These are phyloP conservation scores for Sophora flavescens DNA, from an alignment of 306 rosid genomes.

Conservation along the genomic window DNA sequence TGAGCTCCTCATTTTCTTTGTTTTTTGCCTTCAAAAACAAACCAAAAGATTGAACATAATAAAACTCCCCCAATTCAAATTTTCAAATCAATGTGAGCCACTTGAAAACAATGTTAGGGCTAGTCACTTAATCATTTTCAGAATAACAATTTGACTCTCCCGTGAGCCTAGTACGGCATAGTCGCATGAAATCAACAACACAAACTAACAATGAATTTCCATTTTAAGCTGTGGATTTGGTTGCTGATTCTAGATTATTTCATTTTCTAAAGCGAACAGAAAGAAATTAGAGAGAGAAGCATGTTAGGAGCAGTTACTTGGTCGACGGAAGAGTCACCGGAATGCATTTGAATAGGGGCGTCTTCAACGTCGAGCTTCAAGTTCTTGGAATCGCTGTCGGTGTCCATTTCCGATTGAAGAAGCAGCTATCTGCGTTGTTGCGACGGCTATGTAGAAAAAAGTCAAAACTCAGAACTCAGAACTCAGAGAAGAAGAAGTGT, in stretches of 20 bases:
- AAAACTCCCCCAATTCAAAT: neutral
- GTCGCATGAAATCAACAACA: slow-evolving; percentile 13
- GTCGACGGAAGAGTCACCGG: slow-evolving; percentile 52
- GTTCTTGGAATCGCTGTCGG: slow-evolving; percentile 51
- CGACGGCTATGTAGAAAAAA: neutral
- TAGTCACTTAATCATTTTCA: slow-evolving; percentile 23
- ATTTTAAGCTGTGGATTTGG: neutral
- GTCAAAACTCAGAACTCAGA: too few relatives aligned
- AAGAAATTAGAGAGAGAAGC: neutral
- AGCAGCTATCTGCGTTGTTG: neutral
- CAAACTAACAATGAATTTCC: neutral
- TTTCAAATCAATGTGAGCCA: neutral
- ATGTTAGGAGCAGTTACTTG: slow-evolving; percentile 45
- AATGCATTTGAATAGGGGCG: slow-evolving; percentile 57
- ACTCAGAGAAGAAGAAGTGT: too few relatives aligned
- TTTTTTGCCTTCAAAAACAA: slow-evolving; percentile 56
- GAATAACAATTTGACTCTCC: neutral
- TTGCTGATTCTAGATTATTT: neutral
- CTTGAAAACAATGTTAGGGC: slow-evolving; percentile 19
- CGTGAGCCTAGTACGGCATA: neutral
- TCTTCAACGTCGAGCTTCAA: slow-evolving; percentile 33
- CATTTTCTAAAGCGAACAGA: neutral
- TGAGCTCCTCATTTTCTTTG: slow-evolving; percentile 66
- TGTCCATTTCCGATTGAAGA: slow-evolving; percentile 55
- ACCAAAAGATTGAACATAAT: slow-evolving; percentile 35